Conservation (phyloP, 306 rosid genomes). For the Trichosanthes cucumerina region DNA sequence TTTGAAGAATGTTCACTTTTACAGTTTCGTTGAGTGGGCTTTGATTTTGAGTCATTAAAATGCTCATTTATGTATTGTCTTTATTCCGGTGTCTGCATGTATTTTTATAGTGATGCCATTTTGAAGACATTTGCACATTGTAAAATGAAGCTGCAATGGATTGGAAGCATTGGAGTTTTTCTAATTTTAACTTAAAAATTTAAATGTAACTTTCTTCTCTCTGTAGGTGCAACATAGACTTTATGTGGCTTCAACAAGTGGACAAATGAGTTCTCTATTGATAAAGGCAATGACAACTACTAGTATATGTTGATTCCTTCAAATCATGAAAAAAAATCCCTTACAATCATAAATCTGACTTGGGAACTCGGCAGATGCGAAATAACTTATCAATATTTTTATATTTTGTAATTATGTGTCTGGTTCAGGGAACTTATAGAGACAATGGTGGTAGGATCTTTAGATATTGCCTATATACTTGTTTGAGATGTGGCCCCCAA, state of each 20-base stretch:
- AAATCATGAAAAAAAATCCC: neutral
- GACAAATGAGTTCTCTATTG: conserved; percentile 58
- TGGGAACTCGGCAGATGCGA: neutral
- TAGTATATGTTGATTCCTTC: neutral
- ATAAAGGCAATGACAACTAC: conserved; percentile 29
- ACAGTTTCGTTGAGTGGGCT: neutral
- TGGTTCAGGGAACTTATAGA: neutral
- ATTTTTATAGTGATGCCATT: neutral
- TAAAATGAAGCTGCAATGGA: neutral
- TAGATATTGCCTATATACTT: neutral
- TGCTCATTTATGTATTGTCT: neutral
- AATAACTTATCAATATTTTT: neutral
- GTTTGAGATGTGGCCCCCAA: neutral
- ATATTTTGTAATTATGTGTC: neutral
- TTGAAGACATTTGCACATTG: neutral
- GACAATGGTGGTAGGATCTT: neutral
- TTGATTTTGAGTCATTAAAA: neutral
- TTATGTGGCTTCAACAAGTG: conserved; percentile 85
- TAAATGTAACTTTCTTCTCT: conserved; percentile 4
- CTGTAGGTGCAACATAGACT: conserved; percentile 45
- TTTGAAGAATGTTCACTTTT: neutral
- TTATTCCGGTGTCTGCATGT: neutral
- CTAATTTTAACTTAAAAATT: neutral
- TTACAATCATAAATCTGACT: neutral
- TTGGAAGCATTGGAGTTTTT: neutral